Evolutionary conservation across 2,329 filamentous ascomycete species (phyloP), one percentile per base, ranked within the genome.

Genomic region (Venturia aucupariae): DNA sequence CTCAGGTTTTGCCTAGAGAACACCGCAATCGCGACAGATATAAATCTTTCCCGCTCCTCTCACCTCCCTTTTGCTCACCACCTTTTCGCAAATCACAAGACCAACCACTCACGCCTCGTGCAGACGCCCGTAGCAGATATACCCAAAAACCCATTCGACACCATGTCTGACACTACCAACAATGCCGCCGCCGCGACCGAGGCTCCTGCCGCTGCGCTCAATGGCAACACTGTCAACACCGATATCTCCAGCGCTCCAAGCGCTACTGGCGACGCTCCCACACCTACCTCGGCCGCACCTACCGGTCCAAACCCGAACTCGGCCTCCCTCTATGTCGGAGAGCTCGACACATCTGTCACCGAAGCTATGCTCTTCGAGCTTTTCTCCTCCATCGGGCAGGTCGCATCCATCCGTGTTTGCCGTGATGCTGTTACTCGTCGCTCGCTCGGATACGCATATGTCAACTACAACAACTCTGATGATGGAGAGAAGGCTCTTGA

Each of bases 301-400:
- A 85, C 85, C 72, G 84, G 82, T 70, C 89, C 90, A 76, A 90
- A 92, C 75, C 90, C 91, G 77, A 93, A 95, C 78, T 97, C 94
- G 63, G 94, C 94, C 69, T 99, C 94, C 66, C 91, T 99, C 77
- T 99, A 99, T 78, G 94, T 99, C 71, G 94, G 94, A 78, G 94
- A 99, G 84, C 91, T 99, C 73, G 94, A 99, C 78, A 87, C 90
- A 72, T 94, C 91, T 67, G 94, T 99, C 77, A 99, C 94, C 69
- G 94, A 99, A 85, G 94, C 94, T 71, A 99, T 99, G 94, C 92
- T 99, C 74, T 99, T 97, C 80, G 94, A 99, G 86, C 90, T 99
- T 69, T 99, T 99, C 86, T 97, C 94, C 67, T 94, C 95, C 80
- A 99, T 99, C 75, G 94, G 94, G 72, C 93, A 96, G 74, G 94